A percentile compares a stretch with the other conserved stretches of the same genome.
Evolutionary conservation across 306 rosid genomes (phyloP).

Genomic region (Psophocarpus tetragonolobus): DNA sequence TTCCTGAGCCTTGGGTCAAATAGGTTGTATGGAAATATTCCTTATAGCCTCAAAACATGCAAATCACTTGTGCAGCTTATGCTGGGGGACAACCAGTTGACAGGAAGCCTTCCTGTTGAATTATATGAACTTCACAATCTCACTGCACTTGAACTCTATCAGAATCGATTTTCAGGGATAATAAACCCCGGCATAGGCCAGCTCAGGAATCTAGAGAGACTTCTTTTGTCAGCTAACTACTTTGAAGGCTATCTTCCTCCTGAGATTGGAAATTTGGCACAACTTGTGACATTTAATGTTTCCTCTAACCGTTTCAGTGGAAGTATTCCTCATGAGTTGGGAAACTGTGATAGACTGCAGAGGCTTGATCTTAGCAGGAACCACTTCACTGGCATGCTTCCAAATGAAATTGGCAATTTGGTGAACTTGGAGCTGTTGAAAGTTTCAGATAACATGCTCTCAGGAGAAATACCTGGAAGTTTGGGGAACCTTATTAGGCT

Average conservation of each 20-base stretch:
- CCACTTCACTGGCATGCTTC: constrained; percentile 56
- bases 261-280: constrained; percentile 59
- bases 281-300: constrained; percentile 65
- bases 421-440: constrained; percentile 78
- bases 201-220: constrained; percentile 55
- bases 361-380: constrained; percentile 85
- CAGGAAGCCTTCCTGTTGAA: constrained; percentile 69
- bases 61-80: constrained; percentile 71
- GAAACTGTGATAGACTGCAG: constrained; percentile 60
- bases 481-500: constrained; percentile 62
- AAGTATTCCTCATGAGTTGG: constrained; percentile 64
- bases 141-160: constrained; percentile 64
- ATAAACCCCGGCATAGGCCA: constrained; percentile 59
- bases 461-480: constrained; percentile 59
- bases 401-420: constrained; percentile 57
- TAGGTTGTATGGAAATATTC: constrained; percentile 66
- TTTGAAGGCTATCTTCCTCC: constrained; percentile 63
- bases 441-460: constrained; percentile 61
- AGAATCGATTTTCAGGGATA: constrained; percentile 58
- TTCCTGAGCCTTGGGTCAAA: constrained; percentile 81
- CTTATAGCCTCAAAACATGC: constrained; percentile 62
- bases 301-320: constrained; percentile 63
- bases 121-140: constrained; percentile 62
- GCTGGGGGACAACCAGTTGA: constrained; percentile 63
- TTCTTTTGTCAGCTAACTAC: constrained; percentile 61